phyloP scores from a whole-genome alignment of 1,139 yeast genomes.

The Suhomyces coccinellae region DNA sequence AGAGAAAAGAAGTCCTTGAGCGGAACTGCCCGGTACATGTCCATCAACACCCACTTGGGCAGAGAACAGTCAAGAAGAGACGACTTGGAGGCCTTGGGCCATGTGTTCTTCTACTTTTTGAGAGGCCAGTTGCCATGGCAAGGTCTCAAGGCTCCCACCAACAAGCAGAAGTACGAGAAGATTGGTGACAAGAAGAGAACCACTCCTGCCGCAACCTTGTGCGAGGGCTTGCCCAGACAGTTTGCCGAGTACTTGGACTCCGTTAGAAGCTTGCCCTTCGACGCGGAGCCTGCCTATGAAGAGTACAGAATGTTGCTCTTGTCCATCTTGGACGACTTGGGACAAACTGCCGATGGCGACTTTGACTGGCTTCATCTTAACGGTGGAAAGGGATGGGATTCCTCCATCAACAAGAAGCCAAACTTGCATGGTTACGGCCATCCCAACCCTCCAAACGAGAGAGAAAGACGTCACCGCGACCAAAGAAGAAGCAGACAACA shows the following conservation, averaged over 20 bases:
- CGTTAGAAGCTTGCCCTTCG: constrained; percentile 83
- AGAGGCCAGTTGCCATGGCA: constrained; percentile 98
- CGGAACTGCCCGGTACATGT: constrained; percentile 98
- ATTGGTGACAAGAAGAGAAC: constrained; percentile 94
- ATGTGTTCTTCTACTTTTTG: constrained; percentile 89
- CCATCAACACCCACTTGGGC: constrained; percentile 95
- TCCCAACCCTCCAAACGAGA: constrained; percentile 46
- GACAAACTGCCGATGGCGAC: constrained; percentile 77
- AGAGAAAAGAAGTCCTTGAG: constrained; percentile 90
- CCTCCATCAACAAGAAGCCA: constrained; percentile 77
- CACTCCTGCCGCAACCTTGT: constrained; percentile 73
- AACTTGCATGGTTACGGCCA: constrained; percentile 89
- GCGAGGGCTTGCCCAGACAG: constrained; percentile 82
- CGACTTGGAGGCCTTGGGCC: constrained; percentile 93
- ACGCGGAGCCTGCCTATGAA: constrained; percentile 93
- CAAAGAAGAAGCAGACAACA: constrained; percentile 46
- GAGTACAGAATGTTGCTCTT: constrained; percentile 76
- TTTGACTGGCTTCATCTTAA: constrained; percentile 95
- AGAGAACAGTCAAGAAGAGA: constrained; percentile 95
- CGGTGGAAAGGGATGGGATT: constrained; percentile 92
- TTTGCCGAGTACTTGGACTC: constrained; percentile 83
- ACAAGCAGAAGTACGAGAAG: constrained; percentile 93
- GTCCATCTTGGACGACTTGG: constrained; percentile 68
- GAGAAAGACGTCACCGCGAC: constrained; percentile 41
- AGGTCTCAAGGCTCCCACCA: constrained; percentile 96